Evolutionary conservation across 345 rosid genomes (phyloP), one percentile per base, ranked within the genome.

Genomic region (Xanthoceras sorbifolium): DNA sequence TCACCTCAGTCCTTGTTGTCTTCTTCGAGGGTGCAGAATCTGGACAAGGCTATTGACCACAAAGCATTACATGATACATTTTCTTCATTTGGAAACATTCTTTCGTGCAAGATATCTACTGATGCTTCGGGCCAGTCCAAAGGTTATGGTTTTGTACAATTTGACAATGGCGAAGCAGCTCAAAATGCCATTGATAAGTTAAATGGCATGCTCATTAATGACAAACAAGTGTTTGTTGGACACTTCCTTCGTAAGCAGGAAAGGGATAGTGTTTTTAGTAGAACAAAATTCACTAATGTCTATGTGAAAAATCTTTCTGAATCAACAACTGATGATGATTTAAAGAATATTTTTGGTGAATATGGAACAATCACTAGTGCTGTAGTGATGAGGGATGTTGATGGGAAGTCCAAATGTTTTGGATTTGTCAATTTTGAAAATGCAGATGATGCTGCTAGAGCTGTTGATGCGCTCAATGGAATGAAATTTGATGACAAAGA

Each of bases 141-240:
- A 85, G 99, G 99, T 66, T 92, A 93, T 80, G 98, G 99, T 15
- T 96, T 96, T 81, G 98, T 93, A 38, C 98, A 93, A 77, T 96
- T 84, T 80, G 97, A 91, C 67, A 86, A 61, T 67, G 97, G 88
- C 20, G 97, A 93, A 80, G 79, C 98, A 64, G 99, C 94, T 29
- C 92, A 91, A 72, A 89, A 42, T 72, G 97, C 97, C 12, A 91
- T 91, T 46, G 96, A 92, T 61, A 89, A 93, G 78, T 76, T 96
- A 64, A 90, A 93, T 79, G 98, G 98, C 62, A 96, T 93, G 98
- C 90, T 96, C 65, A 76, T 96, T 40, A 96, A 96, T 79, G 99
- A 92, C 73, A 96, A 90, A 84, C 98, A 92, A 82, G 99, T 96
- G 4, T 93, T 85, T 68, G 98, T 96, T 77, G 99, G 98, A 64